Evolutionary conservation across 2,329 filamentous ascomycete species (phyloP), one percentile per base, ranked within the genome.

Genomic region (Bipolaris sorokiniana): DNA sequence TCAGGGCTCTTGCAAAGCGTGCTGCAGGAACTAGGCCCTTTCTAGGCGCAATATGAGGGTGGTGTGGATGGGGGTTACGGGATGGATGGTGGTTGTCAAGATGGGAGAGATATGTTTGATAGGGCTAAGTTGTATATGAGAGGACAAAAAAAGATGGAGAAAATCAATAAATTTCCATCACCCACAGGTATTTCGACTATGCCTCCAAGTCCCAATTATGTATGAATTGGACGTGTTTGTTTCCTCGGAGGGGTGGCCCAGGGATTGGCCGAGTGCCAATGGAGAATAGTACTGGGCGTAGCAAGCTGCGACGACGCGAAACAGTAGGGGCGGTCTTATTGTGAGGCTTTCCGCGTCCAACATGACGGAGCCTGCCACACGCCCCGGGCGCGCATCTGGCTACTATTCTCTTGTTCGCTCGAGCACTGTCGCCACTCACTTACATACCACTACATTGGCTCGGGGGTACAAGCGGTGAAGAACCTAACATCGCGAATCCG

Each of bases 231-330:
- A 36, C 7, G 15, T n/a, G 34, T 7, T 15, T 42, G 40, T 15
- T 9, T 23, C 40, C 5, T 42, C 13, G 13, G 23, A 7, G 22
- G 20, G 23, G 40, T 23, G 40, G 40, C 37, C 18, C 37, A 13
- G 16, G 37, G n/a, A 20, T 41, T 34, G 16, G 57, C 54, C 54
- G 48, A 52, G 48, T 38, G 10, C 44, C 26, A 28, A 59, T 58
- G 49, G 50, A 48, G 28, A 31, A 13, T 31, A 31, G 28, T 41
- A 36, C 54, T 34, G 41, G 54, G 54, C 33, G 36, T 15, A 2
- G 40, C 56, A 18, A 46, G 37, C 23, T 41, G 46, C 40, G 41
- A 60, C 54, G 44, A 55, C 37, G 50, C 46, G 54, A 48, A 51
- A 54, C 41, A 48, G 47, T 50, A 56, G 49, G 41, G 46, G 54